Percentiles rank a stretch among this genome's conserved stretches.
Conservation (phyloP, 331 rosid genomes). For the Stylosanthes scabra region DNA sequence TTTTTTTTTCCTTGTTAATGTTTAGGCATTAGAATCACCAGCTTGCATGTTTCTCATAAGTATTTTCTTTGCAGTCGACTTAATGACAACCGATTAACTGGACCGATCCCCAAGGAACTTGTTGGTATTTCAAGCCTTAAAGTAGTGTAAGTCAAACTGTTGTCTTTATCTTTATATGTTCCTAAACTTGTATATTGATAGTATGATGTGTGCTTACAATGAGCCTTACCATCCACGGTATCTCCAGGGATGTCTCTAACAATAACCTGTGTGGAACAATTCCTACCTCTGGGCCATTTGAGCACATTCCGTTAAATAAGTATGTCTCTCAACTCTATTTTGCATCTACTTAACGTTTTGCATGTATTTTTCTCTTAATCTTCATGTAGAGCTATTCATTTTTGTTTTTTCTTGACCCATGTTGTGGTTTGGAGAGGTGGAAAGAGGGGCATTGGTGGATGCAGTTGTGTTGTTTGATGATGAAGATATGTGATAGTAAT, state of each 20-base stretch:
- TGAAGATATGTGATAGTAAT: conserved; percentile 19
- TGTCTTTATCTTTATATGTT: conserved; percentile 1
- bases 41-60: conserved; percentile 38
- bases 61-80: conserved; percentile 70
- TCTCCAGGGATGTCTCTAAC: conserved; percentile 88
- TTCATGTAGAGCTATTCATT: conserved; percentile 3
- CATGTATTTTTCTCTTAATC: conserved; percentile 13
- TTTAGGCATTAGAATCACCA: conserved; percentile 26
- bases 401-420: neutral
- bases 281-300: conserved; percentile 89
- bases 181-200: conserved; percentile 2
- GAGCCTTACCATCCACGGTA: conserved; percentile 27
- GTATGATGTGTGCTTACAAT: neutral
- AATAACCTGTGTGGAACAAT: conserved; percentile 92
- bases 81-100: conserved; percentile 78
- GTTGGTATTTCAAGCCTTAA: conserved; percentile 75
- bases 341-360: neutral
- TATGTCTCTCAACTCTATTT: conserved; percentile 49
- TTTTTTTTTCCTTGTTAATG: conserved; percentile 6
- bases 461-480: neutral
- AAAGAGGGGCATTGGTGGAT: neutral
- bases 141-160: conserved; percentile 79
- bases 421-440: too few species aligned
- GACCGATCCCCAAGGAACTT: conserved; percentile 87
- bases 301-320: conserved; percentile 90